Percentiles rank a stretch among this genome's conserved stretches.
Evolutionary conservation across 2,329 filamentous ascomycete genomes (phyloP).

Genomic region (Ceratocystis variospora): DNA sequence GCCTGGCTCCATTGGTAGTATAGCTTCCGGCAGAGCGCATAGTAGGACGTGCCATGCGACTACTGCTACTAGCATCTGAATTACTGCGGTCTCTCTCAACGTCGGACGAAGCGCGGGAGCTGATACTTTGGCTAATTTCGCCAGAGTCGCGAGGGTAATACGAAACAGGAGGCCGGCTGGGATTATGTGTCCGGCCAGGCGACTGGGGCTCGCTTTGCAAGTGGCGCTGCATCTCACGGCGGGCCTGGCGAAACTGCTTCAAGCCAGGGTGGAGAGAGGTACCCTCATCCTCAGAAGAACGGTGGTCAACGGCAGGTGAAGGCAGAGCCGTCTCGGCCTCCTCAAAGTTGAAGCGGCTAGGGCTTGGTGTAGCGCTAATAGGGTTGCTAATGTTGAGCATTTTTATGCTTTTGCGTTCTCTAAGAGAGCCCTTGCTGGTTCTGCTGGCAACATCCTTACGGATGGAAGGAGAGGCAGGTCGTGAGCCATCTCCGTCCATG

Average conservation of each 20-base stretch:
- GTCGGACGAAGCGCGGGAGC: slow-evolving; percentile 28
- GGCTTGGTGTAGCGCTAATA: slow-evolving; percentile 30
- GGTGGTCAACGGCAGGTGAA: slow-evolving; percentile 21
- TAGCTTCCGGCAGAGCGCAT: slow-evolving; percentile 13
- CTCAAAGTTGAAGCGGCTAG: slow-evolving; percentile 25
- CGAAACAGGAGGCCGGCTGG: slow-evolving; percentile 32
- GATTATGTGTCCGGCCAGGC: slow-evolving; percentile 34
- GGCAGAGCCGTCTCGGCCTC: slow-evolving; percentile 10
- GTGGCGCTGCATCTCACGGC: slow-evolving; percentile 41
- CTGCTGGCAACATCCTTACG: slow-evolving; percentile 41
- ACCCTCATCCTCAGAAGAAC: slow-evolving; percentile 29
- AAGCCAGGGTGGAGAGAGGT: slow-evolving; percentile 35
- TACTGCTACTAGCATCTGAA: slow-evolving; percentile 40
- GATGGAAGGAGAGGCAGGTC: slow-evolving; percentile 25
- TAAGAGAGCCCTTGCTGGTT: slow-evolving; percentile 53
- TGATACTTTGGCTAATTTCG: slow-evolving; percentile 21
- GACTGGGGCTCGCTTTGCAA: slow-evolving; percentile 36
- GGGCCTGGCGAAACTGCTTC: slow-evolving; percentile 43
- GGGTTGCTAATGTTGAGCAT: slow-evolving; percentile 41
- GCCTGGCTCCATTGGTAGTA: slow-evolving; percentile 5
- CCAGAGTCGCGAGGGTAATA: slow-evolving; percentile 28
- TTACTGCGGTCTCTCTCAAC: slow-evolving; percentile 37
- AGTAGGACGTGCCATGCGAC: slow-evolving; percentile 23
- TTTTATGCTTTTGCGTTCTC: slow-evolving; percentile 46
- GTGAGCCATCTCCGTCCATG: slow-evolving; percentile 43